Conservation (phyloP, 1,284 basidiomycete species). For the Gomphus bonarii region DNA sequence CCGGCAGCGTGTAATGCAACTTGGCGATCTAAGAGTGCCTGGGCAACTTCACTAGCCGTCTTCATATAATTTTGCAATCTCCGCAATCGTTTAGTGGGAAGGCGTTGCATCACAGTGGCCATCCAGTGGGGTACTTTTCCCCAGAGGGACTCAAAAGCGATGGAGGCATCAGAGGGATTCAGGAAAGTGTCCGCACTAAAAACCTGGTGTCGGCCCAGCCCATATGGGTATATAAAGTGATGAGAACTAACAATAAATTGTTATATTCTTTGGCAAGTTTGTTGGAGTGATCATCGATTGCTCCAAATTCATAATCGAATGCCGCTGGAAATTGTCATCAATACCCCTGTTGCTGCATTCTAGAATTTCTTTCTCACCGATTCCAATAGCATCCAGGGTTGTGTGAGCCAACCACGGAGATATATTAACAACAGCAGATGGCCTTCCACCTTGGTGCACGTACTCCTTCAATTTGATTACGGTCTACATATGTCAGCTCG, state of each 20-base stretch:
- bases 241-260: conserved; percentile 20
- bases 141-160: background rate
- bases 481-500: background rate
- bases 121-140: background rate
- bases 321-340: conserved; percentile 17
- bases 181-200: background rate
- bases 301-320: conserved; percentile 26
- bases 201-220: no score
- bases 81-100: conserved; percentile 26
- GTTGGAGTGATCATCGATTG: conserved; percentile 18
- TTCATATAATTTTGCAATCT: conserved; percentile 14
- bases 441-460: conserved; percentile 10
- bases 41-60: conserved; percentile 23
- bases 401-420: conserved; percentile 23
- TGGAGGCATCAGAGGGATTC: background rate
- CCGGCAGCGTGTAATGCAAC: conserved; percentile 23
- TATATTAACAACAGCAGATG: conserved; percentile 29
- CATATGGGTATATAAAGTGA: no score
- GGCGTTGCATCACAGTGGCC: background rate
- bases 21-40: conserved; percentile 30
- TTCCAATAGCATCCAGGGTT: conserved; percentile 25
- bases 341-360: background rate
- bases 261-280: conserved; percentile 21
- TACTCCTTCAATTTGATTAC: background rate
- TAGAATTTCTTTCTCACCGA: background rate